A percentile compares a stretch with the other conserved stretches of the same genome.
Evolutionary conservation across 2,329 filamentous ascomycete species (phyloP).

Genomic region (Colletotrichum sp.): DNA sequence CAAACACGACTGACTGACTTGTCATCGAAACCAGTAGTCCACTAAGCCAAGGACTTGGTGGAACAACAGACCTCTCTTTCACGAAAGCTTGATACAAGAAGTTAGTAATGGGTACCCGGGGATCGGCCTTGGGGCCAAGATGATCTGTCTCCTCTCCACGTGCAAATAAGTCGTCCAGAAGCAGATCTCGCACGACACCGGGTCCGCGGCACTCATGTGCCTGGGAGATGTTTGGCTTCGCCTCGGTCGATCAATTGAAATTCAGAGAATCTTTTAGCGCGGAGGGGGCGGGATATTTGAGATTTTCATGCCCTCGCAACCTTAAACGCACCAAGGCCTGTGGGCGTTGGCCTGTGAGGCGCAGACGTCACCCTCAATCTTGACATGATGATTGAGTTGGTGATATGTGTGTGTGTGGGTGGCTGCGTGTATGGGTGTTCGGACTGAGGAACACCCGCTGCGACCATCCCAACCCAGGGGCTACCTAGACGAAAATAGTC

Average conservation of each 20-base stretch:
- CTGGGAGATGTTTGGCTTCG: not conserved
- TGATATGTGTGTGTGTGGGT: not conserved
- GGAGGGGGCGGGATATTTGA: not conserved
- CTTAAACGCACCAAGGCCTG: not conserved
- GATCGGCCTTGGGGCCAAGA: not conserved
- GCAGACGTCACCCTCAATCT: not conserved
- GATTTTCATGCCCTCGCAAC: not conserved
- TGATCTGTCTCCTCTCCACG: not conserved
- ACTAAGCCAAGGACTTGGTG: not conserved
- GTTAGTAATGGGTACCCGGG: not conserved
- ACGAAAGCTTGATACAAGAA: not conserved
- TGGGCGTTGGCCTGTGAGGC: not conserved
- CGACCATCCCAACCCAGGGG: not conserved
- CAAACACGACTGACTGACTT: not conserved
- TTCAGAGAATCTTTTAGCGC: not conserved
- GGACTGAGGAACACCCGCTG: not conserved
- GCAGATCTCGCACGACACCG: not conserved
- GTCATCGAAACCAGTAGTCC: not conserved
- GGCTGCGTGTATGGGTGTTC: not conserved
- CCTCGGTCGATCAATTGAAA: not conserved
- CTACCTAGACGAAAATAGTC: not conserved
- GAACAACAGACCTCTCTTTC: not conserved
- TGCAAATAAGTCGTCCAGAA: not conserved
- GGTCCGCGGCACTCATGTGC: not conserved
- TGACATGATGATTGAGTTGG: not conserved